Percentiles rank a stretch among this genome's conserved stretches.
Conservation (phyloP, 176 grass and related monocot genomes). For the Musa troglodytarum region DNA sequence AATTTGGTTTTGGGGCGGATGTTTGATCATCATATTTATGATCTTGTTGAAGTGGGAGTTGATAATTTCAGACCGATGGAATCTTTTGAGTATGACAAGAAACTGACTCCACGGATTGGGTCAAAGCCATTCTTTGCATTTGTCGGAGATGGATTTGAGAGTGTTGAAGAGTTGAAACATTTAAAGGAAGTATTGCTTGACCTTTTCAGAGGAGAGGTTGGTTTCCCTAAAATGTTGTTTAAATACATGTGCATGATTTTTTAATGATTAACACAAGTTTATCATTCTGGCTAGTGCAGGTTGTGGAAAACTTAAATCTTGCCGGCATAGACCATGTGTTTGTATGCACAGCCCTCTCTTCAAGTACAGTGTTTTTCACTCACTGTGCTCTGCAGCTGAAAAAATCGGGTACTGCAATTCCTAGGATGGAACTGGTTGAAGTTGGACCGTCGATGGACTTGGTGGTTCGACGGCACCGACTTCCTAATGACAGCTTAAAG, state of each 20-base stretch:
- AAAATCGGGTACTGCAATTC: slow-evolving; percentile 68
- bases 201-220: slow-evolving; percentile 83
- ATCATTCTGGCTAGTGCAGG: slow-evolving; percentile 34
- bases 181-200: slow-evolving; percentile 92
- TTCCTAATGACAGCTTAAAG: slow-evolving; percentile 56
- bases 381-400: slow-evolving; percentile 82
- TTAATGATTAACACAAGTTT: slow-evolving; percentile 4
- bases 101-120: slow-evolving; percentile 67
- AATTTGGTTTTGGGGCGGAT: slow-evolving; percentile 80
- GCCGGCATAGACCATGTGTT: slow-evolving; percentile 65
- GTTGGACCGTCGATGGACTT: slow-evolving; percentile 92
- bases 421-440: slow-evolving; percentile 90
- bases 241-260: neutral
- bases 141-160: slow-evolving; percentile 80
- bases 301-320: slow-evolving; percentile 86
- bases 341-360: slow-evolving; percentile 70
- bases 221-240: neutral
- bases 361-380: slow-evolving; percentile 56
- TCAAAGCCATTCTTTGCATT: slow-evolving; percentile 93
- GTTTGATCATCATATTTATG: slow-evolving; percentile 92
- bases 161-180: slow-evolving; percentile 66
- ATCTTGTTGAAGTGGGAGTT: slow-evolving; percentile 90
- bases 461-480: slow-evolving; percentile 47
- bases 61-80: slow-evolving; percentile 78
- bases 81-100: slow-evolving; percentile 78